A percentile compares a stretch with the other conserved stretches of the same genome.
Conservation (phyloP, 192 early-diverging fungal species). For the Entomortierella parvispora region DNA sequence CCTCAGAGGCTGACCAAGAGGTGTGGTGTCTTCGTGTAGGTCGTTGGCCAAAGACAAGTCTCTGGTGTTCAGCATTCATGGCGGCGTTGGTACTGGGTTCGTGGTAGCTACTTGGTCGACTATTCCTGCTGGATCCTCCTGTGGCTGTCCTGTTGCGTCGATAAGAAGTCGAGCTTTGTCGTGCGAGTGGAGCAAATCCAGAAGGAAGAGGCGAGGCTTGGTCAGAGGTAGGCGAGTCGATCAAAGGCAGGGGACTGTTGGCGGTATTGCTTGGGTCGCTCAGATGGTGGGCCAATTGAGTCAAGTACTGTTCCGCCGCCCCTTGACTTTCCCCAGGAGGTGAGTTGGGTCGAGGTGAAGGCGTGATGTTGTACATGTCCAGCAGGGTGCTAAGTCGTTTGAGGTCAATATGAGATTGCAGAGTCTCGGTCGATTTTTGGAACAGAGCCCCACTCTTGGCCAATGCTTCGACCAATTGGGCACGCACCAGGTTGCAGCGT, state of each 20-base stretch:
- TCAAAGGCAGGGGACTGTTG: conserved; percentile 16
- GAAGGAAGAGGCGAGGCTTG: conserved; percentile 23
- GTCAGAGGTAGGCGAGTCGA: conserved; percentile 32
- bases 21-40: conserved; percentile 21
- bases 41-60: neutral
- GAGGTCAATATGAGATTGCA: conserved; percentile 55
- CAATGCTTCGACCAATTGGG: conserved; percentile 52
- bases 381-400: conserved; percentile 53
- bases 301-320: neutral
- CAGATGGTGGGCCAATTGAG: neutral
- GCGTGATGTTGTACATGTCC: conserved; percentile 63
- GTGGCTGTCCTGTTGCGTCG: conserved; percentile 19
- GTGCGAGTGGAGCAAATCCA: conserved; percentile 20
- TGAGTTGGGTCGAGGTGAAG: conserved; percentile 34
- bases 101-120: conserved; percentile 35
- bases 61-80: conserved; percentile 10
- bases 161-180: conserved; percentile 21
- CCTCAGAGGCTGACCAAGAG: conserved; percentile 51
- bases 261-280: conserved; percentile 3
- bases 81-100: conserved; percentile 3
- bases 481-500: conserved; percentile 61
- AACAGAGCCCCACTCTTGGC: conserved; percentile 56
- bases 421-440: conserved; percentile 57
- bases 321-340: conserved; percentile 8
- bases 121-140: conserved; percentile 21